These are phyloP conservation scores for Plectranthus barbatus DNA, from an alignment of 257 asterid species.

Conservation along the genomic window DNA sequence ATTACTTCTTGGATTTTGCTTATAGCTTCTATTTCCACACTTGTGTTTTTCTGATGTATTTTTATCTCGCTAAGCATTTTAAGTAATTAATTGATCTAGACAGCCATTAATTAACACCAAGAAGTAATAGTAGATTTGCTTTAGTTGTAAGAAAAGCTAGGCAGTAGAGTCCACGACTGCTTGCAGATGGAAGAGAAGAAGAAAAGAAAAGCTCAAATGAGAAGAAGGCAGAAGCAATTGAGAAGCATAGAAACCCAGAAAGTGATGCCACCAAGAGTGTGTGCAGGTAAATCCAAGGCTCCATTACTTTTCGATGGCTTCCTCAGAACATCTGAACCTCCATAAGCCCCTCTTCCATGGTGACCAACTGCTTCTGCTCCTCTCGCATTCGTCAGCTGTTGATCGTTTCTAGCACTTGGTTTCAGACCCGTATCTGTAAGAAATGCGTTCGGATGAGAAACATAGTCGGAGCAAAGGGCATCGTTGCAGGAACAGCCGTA, in stretches of 20 bases:
- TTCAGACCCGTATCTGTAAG: not conserved
- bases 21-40: too few species aligned
- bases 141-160: not conserved
- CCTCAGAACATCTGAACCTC: conserved; percentile 12
- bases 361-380: conserved; percentile 5
- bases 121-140: not conserved
- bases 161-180: not conserved
- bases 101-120: not conserved
- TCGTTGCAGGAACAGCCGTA: not conserved
- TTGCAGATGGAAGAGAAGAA: not conserved
- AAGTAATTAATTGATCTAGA: too few species aligned
- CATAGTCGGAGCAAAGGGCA: not conserved
- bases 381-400: too few species aligned
- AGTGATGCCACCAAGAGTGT: conserved; percentile 3
- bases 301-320: not conserved
- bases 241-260: not conserved
- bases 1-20: not conserved
- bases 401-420: too few species aligned
- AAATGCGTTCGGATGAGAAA: too few species aligned
- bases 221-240: conserved; percentile 3
- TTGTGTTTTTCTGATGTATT: too few species aligned
- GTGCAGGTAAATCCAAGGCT: not conserved
- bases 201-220: not conserved
- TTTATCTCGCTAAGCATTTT: too few species aligned
- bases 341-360: conserved; percentile 11